Base-by-base conservation (phyloP, 2,329 filamentous ascomycete genomes). In the Erysiphe pulchra region DNA sequence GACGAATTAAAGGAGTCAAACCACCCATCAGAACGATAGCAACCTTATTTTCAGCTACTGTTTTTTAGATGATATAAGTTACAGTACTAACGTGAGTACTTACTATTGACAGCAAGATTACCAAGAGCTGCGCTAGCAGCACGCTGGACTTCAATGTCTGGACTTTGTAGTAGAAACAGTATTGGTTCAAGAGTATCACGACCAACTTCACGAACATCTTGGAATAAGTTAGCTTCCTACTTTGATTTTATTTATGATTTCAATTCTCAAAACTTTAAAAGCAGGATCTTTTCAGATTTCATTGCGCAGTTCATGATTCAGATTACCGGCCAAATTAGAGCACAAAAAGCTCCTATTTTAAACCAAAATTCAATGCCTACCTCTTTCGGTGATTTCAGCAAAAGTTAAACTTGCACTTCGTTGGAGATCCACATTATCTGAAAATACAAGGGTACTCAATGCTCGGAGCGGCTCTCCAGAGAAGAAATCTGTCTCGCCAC, bases 401-500 rank as follows among this genome's bases (percentile, higher is more conserved):
- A 98, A 98, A 2, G 90, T 98, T 62, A 98, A 73, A 61, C 87
- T 95, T 45, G 90, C 90, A 65, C 90, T 95, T 53, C 90, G 75
- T 65, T 98, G 90, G 45, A 98, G 71, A 61, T 98, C 90, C 60
- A 98, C 86, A 65, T 98, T 98, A 63, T 95, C 86, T 47, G 90
- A 98, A 62, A 93, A 98, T 47, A 98, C 90, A 24, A 98, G 73
- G 12, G 87, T 98, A 63, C 84, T 94, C 47, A 98, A 67, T 41
- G 90, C 87, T 63, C 81, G 80, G 47, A 98, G 75, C 41, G 90
- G 90, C 59, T 94, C 86, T 63, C 90, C 90, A 34, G 82, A 79
- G 65, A 98, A 98, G 73, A 98, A 98, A 63, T 98, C 87, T 56
- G 86, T 95, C 62, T 98, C 90, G 59, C 78, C 80, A 59, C 90